phyloP scores from a whole-genome alignment of 1,284 basidiomycete species.

The Malassezia globosa region DNA sequence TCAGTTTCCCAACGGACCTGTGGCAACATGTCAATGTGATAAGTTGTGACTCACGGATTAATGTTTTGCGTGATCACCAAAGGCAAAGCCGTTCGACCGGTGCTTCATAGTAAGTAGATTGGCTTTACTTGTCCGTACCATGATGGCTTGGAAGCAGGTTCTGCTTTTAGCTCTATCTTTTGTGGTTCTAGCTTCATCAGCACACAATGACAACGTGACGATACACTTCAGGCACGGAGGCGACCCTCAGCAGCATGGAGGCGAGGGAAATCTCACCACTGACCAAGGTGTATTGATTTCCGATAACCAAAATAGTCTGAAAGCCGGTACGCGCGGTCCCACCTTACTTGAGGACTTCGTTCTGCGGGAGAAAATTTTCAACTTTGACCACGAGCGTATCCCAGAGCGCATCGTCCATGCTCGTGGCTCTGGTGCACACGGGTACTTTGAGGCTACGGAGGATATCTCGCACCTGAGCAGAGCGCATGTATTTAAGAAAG shows the following conservation, averaged over 20 bases:
- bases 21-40: too few species aligned
- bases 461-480: constrained; percentile 68
- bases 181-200: too few species aligned
- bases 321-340: constrained; percentile 5
- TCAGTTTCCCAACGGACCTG: too few species aligned
- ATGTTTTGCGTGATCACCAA: too few species aligned
- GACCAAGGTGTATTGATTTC: constrained; percentile 1
- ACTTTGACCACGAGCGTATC: constrained; percentile 87
- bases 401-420: constrained; percentile 70
- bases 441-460: constrained; percentile 68
- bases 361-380: constrained; percentile 60
- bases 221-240: neutral
- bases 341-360: constrained; percentile 28
- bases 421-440: constrained; percentile 62
- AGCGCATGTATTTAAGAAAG: constrained; percentile 49
- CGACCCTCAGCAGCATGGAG: constrained; percentile 5
- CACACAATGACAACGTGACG: neutral
- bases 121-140: too few species aligned
- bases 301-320: constrained; percentile 9
- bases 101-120: too few species aligned
- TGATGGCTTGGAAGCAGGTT: too few species aligned
- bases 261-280: neutral
- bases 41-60: too few species aligned
- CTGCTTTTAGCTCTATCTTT: too few species aligned
- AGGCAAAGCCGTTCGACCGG: too few species aligned